Evolutionary conservation across 495 filamentous ascomycete genomes (phyloP).

Genomic region (Pyronema omphalodes): DNA sequence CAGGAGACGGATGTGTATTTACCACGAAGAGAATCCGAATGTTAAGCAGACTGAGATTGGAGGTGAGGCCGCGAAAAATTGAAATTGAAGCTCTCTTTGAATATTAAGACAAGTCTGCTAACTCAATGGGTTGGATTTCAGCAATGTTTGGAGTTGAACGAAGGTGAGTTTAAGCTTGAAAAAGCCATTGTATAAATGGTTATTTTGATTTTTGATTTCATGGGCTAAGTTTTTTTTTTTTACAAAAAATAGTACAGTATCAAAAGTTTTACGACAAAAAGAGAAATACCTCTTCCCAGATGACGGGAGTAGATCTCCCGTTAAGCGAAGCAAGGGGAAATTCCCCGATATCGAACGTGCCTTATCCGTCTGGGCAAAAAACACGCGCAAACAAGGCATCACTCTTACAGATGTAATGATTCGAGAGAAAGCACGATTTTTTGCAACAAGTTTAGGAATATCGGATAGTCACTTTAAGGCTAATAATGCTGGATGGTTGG

Average conservation of each 20-base stretch:
- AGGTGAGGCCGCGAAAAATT: conserved; percentile 34
- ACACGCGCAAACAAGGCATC: conserved; percentile 58
- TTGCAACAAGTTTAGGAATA: conserved; percentile 57
- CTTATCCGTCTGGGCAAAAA: conserved; percentile 73
- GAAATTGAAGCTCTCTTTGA: background rate
- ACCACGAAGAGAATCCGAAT: conserved; percentile 80
- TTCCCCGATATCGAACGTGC: conserved; percentile 91
- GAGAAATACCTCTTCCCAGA: conserved; percentile 89
- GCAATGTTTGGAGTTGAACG: conserved; percentile 92
- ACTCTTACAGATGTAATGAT: conserved; percentile 67
- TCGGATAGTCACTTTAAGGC: conserved; percentile 61
- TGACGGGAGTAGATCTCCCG: conserved; percentile 69
- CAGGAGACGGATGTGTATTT: conserved; percentile 82
- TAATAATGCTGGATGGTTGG: conserved; percentile 63
- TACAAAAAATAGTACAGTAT: conserved; percentile 57
- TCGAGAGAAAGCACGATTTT: conserved; percentile 70
- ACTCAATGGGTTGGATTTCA: conserved; percentile 25
- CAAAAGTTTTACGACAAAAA: conserved; percentile 89
- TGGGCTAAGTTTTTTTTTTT: background rate
- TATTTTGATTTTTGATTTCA: background rate
- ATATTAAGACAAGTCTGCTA: conserved; percentile 8
- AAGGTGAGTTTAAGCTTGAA: conserved; percentile 45
- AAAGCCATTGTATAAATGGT: background rate
- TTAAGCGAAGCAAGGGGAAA: conserved; percentile 77
- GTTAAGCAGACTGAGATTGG: conserved; percentile 99